A percentile compares a stretch with the other conserved stretches of the same genome.
These are phyloP conservation scores for Paraglomus occultum DNA, from an alignment of 192 early-diverging fungal genomes.

Conservation along the genomic window DNA sequence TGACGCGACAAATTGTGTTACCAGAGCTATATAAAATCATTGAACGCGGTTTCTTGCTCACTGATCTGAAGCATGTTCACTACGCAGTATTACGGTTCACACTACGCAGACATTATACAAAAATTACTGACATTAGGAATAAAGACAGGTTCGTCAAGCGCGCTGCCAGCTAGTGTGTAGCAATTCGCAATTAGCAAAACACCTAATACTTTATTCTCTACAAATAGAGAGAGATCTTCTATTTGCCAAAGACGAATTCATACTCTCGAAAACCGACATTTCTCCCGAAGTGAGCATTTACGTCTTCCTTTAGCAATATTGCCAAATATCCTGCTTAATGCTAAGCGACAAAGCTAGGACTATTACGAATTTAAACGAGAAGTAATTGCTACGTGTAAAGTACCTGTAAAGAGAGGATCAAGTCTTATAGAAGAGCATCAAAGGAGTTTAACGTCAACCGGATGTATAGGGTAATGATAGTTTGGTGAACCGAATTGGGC, in stretches of 20 bases:
- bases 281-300: neutral
- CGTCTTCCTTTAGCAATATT: too few species aligned
- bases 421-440: neutral
- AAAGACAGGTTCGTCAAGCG: too few species aligned
- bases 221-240: slow-evolving; percentile 1
- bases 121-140: too few species aligned
- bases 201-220: neutral
- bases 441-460: neutral
- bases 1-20: too few species aligned
- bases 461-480: slow-evolving; percentile 2
- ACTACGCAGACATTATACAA: too few species aligned
- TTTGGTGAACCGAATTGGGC: neutral
- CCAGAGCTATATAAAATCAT: too few species aligned
- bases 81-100: too few species aligned
- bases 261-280: slow-evolving; percentile 6
- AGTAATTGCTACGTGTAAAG: slow-evolving; percentile 4
- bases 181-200: too few species aligned
- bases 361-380: neutral
- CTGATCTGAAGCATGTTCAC: too few species aligned
- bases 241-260: slow-evolving; percentile 2
- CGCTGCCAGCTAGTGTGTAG: too few species aligned
- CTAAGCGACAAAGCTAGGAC: neutral
- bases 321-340: neutral
- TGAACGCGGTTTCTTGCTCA: too few species aligned
- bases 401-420: neutral